A percentile compares a stretch with the other conserved stretches of the same genome.
Evolutionary conservation across 176 grass and related monocot genomes (phyloP).

Genomic region (Lolium multiflorum): DNA sequence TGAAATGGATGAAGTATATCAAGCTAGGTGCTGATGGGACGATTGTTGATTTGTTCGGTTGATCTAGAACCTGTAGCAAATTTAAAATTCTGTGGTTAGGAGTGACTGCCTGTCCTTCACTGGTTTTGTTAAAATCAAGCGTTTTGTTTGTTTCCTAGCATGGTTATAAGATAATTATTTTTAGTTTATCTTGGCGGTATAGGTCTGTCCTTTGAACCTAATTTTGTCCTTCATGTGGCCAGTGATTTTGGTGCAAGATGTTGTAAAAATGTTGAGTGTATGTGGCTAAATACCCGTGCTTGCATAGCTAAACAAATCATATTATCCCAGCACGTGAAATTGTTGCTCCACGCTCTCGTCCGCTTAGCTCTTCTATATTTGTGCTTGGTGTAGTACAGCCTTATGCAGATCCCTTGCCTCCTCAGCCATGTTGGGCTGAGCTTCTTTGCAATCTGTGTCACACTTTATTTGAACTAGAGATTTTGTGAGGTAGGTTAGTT

Average conservation of each 20-base stretch:
- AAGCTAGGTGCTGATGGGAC: background rate
- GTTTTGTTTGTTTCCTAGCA: constrained; percentile 34
- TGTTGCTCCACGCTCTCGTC: background rate
- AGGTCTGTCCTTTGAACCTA: constrained; percentile 35
- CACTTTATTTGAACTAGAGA: background rate
- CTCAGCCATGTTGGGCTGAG: background rate
- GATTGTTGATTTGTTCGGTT: constrained; percentile 45
- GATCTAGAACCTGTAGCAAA: constrained; percentile 37
- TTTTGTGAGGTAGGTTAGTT: background rate
- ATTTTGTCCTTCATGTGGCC: constrained; percentile 31
- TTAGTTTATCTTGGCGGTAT: constrained; percentile 29
- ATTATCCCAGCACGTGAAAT: background rate
- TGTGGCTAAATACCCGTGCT: too few relatives aligned
- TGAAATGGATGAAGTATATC: constrained; percentile 7
- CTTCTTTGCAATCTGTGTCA: background rate
- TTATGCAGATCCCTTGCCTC: background rate
- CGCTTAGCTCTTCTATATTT: background rate
- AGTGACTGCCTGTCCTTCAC: constrained; percentile 11
- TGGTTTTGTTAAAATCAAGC: constrained; percentile 16
- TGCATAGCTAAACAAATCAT: background rate
- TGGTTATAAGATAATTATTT: constrained; percentile 20
- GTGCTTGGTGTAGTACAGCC: background rate
- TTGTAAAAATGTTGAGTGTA: constrained; percentile 14
- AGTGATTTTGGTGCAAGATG: constrained; percentile 8
- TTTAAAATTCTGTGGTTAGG: constrained; percentile 24